phyloP scores from a whole-genome alignment of 768 basidiomycete genomes.

The Auriscalpium microsporum region DNA sequence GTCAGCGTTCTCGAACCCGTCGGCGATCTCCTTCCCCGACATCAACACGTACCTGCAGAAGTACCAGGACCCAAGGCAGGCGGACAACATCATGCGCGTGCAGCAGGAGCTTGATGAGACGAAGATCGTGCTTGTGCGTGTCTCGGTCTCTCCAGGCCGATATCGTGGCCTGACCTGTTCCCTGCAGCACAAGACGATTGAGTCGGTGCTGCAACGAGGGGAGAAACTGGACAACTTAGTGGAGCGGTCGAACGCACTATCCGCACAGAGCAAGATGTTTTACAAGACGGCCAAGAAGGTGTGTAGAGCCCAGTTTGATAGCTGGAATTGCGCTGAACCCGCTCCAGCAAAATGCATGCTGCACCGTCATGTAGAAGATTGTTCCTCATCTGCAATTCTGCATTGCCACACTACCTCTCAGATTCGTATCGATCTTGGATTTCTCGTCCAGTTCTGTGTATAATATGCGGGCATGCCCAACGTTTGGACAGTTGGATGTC shows the following conservation, averaged over 20 bases:
- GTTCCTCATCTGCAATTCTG: no score
- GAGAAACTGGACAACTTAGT: conserved; percentile 96
- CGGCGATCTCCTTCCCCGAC: conserved; percentile 68
- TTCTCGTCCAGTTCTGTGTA: no score
- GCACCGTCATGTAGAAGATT: no score
- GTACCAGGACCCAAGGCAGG: conserved; percentile 95
- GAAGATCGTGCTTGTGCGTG: conserved; percentile 88
- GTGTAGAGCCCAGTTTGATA: conserved; percentile 12
- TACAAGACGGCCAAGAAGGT: conserved; percentile 99
- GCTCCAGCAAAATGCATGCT: no score
- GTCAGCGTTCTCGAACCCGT: conserved; percentile 54
- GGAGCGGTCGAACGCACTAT: conserved; percentile 83
- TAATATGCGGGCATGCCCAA: no score
- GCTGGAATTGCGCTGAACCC: no score
- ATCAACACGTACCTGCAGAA: conserved; percentile 73
- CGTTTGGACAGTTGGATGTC: no score
- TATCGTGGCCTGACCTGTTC: background rate
- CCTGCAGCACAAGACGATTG: conserved; percentile 94
- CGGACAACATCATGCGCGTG: conserved; percentile 96
- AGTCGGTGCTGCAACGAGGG: conserved; percentile 90
- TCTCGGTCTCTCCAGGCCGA: background rate
- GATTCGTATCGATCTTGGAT: no score
- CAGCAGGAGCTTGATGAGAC: conserved; percentile 98
- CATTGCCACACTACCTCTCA: no score
- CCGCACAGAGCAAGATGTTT: conserved; percentile 92